Evolutionary conservation across 108 stramenopile species (phyloP), one percentile per base, ranked within the genome.

Genomic region (Nitzschia putrida): DNA sequence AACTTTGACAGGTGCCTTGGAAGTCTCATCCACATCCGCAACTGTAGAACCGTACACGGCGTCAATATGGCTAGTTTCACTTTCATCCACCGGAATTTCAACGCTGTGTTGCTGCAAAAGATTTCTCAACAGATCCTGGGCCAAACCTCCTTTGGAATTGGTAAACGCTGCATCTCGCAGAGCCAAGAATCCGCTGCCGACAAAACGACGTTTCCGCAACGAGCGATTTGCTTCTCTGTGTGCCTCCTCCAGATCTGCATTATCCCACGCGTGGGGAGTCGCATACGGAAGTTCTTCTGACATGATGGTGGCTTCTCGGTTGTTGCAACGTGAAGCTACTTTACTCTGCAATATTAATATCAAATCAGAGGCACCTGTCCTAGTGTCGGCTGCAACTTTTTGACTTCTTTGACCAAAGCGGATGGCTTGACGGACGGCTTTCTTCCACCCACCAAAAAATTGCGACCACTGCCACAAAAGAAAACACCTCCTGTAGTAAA

Each of bases 251-350:
- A 63, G n/a, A n/a, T 40, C 20, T 21, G 53, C 21, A 54, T 61
- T 52, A n/a, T 47, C 61, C 78, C 78, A 79, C 13, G 71, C 69
- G 49, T 66, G 72, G 21, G 78, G 78, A 2, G 71, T 56, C 13
- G 78, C 78, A 16, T 61, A 68, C 26, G 66, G 71, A 40, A 72
- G 52, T 25, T 71, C 57, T 34, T 67, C 70, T 18, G 37, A 57
- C 75, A 76, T 76, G 3, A 1, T 66, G 20, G 20, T 25, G n/a
- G n/a, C n/a, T 34, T 34, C 29, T 34, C 29, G 4, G 29, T 57
- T 61, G n/a, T 61, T 25, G 16, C n/a, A n/a, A n/a, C n/a, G n/a
- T n/a, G n/a, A n/a, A n/a, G n/a, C 26, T 57, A 0, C 56, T 26
- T 5, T 20, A 50, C 20, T 50, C n/a, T n/a, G n/a, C n/a, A n/a